Evolutionary conservation across 2,329 filamentous ascomycete genomes (phyloP).

Genomic region (Talaromyces marneffei): DNA sequence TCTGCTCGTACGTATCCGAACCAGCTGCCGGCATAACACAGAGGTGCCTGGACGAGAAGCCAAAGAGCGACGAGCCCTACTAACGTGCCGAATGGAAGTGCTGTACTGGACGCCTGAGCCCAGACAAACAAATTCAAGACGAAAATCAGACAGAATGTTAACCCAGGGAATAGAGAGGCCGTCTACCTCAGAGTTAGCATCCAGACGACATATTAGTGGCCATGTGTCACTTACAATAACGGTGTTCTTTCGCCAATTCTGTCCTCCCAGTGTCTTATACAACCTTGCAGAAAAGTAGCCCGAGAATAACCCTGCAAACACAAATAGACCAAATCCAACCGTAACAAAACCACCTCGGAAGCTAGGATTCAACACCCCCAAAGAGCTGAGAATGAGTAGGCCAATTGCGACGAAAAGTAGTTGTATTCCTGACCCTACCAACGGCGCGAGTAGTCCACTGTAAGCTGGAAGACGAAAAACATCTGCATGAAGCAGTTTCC

Average conservation of each 20-base stretch:
- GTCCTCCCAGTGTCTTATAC: slow-evolving; percentile 76
- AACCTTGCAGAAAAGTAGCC: slow-evolving; percentile 81
- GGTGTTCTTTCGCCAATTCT: slow-evolving; percentile 69
- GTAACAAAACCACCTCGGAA: slow-evolving; percentile 87
- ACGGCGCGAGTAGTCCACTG: slow-evolving; percentile 68
- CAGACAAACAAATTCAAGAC: slow-evolving; percentile 84
- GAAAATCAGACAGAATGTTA: slow-evolving; percentile 69
- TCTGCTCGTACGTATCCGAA: slow-evolving; percentile 63
- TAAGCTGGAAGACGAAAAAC: slow-evolving; percentile 70
- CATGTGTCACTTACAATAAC: slow-evolving; percentile 46
- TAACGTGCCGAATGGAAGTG: slow-evolving; percentile 75
- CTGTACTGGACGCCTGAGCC: slow-evolving; percentile 82
- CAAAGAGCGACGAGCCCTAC: slow-evolving; percentile 68
- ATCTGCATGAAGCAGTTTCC: slow-evolving; percentile 85
- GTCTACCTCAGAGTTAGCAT: slow-evolving; percentile 44
- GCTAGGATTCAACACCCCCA: slow-evolving; percentile 76
- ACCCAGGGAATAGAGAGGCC: slow-evolving; percentile 69
- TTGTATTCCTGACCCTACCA: slow-evolving; percentile 82
- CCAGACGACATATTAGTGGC: neutral
- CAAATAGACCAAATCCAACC: slow-evolving; percentile 74
- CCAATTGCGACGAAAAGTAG: slow-evolving; percentile 74
- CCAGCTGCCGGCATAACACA: slow-evolving; percentile 76
- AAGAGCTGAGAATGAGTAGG: slow-evolving; percentile 64
- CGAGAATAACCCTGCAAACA: slow-evolving; percentile 76
- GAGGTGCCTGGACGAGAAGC: slow-evolving; percentile 78